Evolutionary conservation across 805 yeast genomes (phyloP), one percentile per base, ranked within the genome.

Genomic region (Hanseniaspora guilliermondii): DNA sequence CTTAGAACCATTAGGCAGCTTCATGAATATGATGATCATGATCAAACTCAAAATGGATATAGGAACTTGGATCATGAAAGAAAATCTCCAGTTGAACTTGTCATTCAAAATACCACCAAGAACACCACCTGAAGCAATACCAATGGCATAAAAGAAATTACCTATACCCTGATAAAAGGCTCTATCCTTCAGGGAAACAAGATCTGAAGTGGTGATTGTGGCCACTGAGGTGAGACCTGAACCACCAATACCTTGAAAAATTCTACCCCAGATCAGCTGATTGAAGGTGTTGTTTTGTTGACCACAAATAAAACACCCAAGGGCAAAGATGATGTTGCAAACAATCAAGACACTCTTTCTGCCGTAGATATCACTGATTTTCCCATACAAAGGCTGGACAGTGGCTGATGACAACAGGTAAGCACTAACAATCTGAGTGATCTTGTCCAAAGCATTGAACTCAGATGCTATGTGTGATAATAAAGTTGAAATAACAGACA

Each of bases 191-290:
- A 83, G 72, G 0, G 95, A 84, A 11, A 87, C 82, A 49, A 87
- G 69, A 66, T 88, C 96, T 17, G 86, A 79, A 60, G 85, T 75
- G 0, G 91, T 76, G 54, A 88, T 85, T 1, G 91, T 79, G 7
- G 85, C 76, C 60, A 87, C 69, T 0, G 87, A 73, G 12, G 85
- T 78, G 62, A 87, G 73, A 0, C 96, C 96, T 8, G 95, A 93
- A 17, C 95, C 96, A 12, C 96, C 96, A 52, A 85, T 76, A 14
- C 97, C 97, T 16, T 91, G 78, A 42, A 88, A 71, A 58, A 85
- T 78, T 60, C 88, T 68, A 6, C 83, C 76, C 30, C 69, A 49
- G 7, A 82, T 77, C 58, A 83, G 70, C 53, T 72, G 59, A 44
- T 69, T 59, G 14, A 81, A 73, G 14, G 76, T 68, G 46, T 70